Base-by-base conservation (phyloP, 2,329 filamentous ascomycete species). In the Penicillium sp. region DNA sequence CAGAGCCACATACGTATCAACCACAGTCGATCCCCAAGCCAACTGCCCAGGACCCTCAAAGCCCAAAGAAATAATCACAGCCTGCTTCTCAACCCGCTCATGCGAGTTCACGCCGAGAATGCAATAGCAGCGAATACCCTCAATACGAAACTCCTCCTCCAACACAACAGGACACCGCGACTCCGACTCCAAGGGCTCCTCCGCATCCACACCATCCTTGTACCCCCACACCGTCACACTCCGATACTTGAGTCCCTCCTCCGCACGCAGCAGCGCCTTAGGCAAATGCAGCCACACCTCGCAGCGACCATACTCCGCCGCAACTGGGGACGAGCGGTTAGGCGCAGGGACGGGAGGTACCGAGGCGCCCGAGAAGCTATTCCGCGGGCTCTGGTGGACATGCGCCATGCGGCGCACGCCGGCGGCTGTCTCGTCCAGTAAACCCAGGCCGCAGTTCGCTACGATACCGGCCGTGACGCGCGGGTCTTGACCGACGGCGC, bases 91-190 rank as follows among this genome's bases (percentile, higher is more conserved):
- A 19, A 81, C 68, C 22, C 83, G 75, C 70, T 85, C 83, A 63
- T 84, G 82, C 1, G 79, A 76, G 61, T 85, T 84, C n/a, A 85
- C 81, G 1, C 83, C 83, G 60, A 85, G 75, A 33, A 85, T 80
- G 67, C 79, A 81, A 51, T 78, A 73, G 64, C 78, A 80, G 26
- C 78, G 73, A 53, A 83, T 78, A 1, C 76, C 76, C 40, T 80
- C 76, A 62, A 83, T 76, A 1, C 72, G 71, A 61, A 79, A 79
- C 60, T 78, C 75, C 59, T 79, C 74, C 53, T 76, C 72, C 63
- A 78, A 49, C 6, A 75, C 68, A 38, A 75, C 67, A 22, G 71
- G 68, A 37, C 67, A 68, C 30, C 72, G 69, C 30, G 66, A 64
- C 13, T 70, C 42, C 7, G 58, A 68, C n/a, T 72, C 72, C 42